These are phyloP conservation scores for Verbascum thapsus DNA, from an alignment of 257 asterid genomes.

Conservation along the genomic window DNA sequence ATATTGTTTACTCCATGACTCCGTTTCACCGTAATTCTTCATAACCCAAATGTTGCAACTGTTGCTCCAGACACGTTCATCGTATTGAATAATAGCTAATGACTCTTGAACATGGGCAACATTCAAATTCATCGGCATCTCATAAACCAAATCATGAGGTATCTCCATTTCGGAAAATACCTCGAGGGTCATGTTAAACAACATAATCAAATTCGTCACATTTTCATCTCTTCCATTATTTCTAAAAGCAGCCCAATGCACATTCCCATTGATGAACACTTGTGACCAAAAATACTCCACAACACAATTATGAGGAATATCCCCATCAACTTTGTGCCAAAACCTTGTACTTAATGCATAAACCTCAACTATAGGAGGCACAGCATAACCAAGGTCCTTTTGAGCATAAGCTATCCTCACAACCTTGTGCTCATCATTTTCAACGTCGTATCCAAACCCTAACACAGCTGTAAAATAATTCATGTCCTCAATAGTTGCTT, in stretches of 20 bases:
- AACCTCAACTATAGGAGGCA: conserved; percentile 38
- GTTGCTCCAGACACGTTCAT: conserved; percentile 11
- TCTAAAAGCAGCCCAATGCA: conserved; percentile 42
- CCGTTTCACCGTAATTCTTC: conserved; percentile 32
- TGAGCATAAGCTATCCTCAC: conserved; percentile 31
- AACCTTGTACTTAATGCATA: conserved; percentile 26
- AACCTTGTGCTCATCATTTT: conserved; percentile 39
- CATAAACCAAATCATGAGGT: conserved; percentile 20
- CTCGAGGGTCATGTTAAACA: conserved; percentile 36
- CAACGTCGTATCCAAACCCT: conserved; percentile 38
- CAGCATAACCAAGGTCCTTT: conserved; percentile 22
- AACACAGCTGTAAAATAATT: conserved; percentile 20
- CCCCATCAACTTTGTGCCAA: conserved; percentile 33
- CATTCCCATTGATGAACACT: conserved; percentile 33
- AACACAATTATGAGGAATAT: conserved; percentile 23
- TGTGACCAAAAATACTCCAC: conserved; percentile 34
- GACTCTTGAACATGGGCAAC: background rate
- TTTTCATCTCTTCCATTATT: background rate
- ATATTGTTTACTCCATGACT: conserved; percentile 36
- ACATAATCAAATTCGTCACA: conserved; percentile 20
- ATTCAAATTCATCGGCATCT: conserved; percentile 27
- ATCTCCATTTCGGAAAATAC: conserved; percentile 38
- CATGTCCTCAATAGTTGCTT: background rate
- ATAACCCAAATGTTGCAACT: conserved; percentile 41
- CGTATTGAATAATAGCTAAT: conserved; percentile 29